A percentile compares a stretch with the other conserved stretches of the same genome.
phyloP scores from a whole-genome alignment of 1,284 basidiomycete species.

The Gymnopus androsaceus region DNA sequence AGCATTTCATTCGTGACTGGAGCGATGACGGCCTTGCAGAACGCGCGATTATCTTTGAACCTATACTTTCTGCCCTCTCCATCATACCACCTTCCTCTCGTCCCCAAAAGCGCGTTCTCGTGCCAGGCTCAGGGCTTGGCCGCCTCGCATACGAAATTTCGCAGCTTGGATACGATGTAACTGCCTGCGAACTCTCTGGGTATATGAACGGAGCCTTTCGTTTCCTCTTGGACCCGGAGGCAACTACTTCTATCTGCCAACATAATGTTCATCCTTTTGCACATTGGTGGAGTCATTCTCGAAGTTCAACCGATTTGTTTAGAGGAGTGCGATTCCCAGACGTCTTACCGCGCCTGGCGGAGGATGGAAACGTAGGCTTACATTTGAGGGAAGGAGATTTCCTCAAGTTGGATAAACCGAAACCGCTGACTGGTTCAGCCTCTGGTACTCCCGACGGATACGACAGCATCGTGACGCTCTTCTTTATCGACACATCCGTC shows the following conservation, averaged over 20 bases:
- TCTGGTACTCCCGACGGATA: constrained; percentile 35
- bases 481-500: constrained; percentile 71
- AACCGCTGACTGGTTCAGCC: neutral
- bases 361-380: constrained; percentile 31
- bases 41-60: constrained; percentile 52
- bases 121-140: constrained; percentile 65
- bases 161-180: constrained; percentile 54
- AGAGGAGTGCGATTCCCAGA: constrained; percentile 60
- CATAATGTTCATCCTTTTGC: constrained; percentile 60
- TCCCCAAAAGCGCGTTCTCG: constrained; percentile 45
- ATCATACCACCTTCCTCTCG: constrained; percentile 23
- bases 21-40: constrained; percentile 55
- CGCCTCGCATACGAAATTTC: constrained; percentile 69
- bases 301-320: constrained; percentile 49
- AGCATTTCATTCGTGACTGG: constrained; percentile 72
- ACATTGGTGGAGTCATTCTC: constrained; percentile 71
- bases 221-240: constrained; percentile 51
- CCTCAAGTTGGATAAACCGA: constrained; percentile 33
- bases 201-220: constrained; percentile 65
- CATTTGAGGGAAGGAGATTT: constrained; percentile 57
- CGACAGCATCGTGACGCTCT: constrained; percentile 63
- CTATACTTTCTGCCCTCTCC: constrained; percentile 51
- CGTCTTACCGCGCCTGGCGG: constrained; percentile 49
- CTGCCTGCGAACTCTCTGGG: constrained; percentile 61
- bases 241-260: constrained; percentile 42